These are phyloP conservation scores for Pseudopithomyces chartarum DNA, from an alignment of 2,329 filamentous ascomycete genomes.

Conservation along the genomic window DNA sequence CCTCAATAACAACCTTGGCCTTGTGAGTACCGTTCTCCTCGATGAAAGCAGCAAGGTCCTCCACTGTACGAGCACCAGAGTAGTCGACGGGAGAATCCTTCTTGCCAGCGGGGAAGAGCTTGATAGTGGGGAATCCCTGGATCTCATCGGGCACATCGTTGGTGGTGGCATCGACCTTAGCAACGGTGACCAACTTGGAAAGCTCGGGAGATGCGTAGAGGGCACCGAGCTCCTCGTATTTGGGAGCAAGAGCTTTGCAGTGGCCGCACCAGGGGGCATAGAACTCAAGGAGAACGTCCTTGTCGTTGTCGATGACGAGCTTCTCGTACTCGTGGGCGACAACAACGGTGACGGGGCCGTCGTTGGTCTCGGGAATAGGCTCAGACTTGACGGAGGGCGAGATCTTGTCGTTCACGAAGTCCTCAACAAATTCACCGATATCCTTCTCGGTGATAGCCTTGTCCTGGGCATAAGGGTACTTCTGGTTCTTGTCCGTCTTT, in stretches of 20 bases:
- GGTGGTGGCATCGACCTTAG: constrained; percentile 92
- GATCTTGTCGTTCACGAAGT: constrained; percentile 84
- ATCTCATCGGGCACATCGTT: constrained; percentile 99
- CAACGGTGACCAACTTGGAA: constrained; percentile 67
- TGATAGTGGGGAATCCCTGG: constrained; percentile 98
- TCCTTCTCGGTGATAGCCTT: constrained; percentile 75
- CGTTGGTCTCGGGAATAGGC: constrained; percentile 90
- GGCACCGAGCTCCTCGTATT: constrained; percentile 68
- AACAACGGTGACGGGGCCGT: constrained; percentile 83
- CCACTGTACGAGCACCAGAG: constrained; percentile 82
- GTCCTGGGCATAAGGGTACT: constrained; percentile 91
- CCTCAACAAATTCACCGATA: constrained; percentile 82
- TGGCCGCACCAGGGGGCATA: constrained; percentile 87
- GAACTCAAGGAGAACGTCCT: constrained; percentile 98
- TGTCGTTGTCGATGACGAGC: constrained; percentile 87
- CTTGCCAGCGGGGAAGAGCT: constrained; percentile 89
- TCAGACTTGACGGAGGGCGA: constrained; percentile 98
- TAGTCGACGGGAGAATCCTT: constrained; percentile 88
- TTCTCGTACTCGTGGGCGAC: constrained; percentile 95
- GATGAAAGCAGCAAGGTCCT: constrained; percentile 91
- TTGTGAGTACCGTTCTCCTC: constrained; percentile 93
- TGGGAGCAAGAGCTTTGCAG: constrained; percentile 71
- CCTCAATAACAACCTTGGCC: constrained; percentile 67
- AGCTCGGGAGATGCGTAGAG: constrained; percentile 59
- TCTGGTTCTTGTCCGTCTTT: constrained; percentile 92